Evolutionary conservation across 2,329 filamentous ascomycete genomes (phyloP), one percentile per base, ranked within the genome.

Genomic region (Didymella glomerata): DNA sequence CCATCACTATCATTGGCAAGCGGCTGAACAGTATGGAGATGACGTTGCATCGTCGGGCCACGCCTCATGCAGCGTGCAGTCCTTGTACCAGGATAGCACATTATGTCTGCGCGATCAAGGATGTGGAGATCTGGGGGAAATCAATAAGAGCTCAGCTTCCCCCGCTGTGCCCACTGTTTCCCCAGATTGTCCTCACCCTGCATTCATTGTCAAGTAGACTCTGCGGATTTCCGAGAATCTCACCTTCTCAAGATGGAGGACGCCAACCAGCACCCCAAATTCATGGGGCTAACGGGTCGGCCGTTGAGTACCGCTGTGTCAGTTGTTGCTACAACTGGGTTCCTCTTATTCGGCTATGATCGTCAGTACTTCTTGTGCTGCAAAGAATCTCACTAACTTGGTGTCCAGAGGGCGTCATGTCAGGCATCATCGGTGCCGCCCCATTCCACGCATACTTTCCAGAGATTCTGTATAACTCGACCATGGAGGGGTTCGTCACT

Each of bases 401-500:
- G n/a, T 30, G 16, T 13, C 7, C 48, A 73, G 70, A 76, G 67
- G 74, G 74, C 52, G 74, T 76, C 54, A 76, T 76, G 74, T 72
- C 70, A 20, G 74, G 74, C 25, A 76, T 76, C 48, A 76, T 76
- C n/a, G 69, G 69, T 1, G 72, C 72, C 2, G 66, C 71, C 7
- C 71, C 71, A 0, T 76, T 76, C 61, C 74, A 71, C 58, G 50
- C 59, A 11, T 75, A 74, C 57, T 80, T 80, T 49, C 78, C 78
- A 0, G 72, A 80, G 56, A 78, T 76, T 2, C 62, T 72, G 18
- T 56, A 73, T 54, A 70, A 84, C 63, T 72, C 78, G 14, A 81
- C 79, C 79, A n/a, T 78, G 82, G 71, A 81, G 68, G 82, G 81
- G 50, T 81, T 80, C 54, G 80, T 84, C 18, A 83, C 81, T 1